These are phyloP conservation scores for Scenedesmus sp. DNA, from an alignment of 163 green algal species.

Conservation along the genomic window DNA sequence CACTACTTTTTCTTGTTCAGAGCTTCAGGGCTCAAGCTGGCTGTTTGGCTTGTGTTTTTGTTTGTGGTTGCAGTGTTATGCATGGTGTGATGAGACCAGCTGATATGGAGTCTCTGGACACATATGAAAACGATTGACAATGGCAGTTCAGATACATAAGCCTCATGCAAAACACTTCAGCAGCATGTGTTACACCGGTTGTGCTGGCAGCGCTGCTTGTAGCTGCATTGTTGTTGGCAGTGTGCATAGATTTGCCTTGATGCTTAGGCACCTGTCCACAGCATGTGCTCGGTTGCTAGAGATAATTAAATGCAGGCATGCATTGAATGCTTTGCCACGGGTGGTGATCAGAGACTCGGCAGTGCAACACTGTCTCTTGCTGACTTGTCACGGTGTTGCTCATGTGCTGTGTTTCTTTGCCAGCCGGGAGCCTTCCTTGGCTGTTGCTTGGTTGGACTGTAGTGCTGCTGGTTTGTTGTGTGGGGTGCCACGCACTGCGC, in stretches of 20 bases:
- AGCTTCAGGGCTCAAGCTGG: no score
- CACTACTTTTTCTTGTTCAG: no score
- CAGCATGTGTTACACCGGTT: no score
- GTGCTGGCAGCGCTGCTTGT: neutral
- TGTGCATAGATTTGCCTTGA: neutral
- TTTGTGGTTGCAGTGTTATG: no score
- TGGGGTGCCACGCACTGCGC: neutral
- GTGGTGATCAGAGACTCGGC: no score
- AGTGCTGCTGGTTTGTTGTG: neutral
- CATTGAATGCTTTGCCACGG: neutral
- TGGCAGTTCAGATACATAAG: no score
- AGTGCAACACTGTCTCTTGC: no score
- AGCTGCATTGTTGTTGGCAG: neutral
- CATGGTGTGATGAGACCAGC: neutral
- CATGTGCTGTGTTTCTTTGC: no score
- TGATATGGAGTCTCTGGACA: neutral
- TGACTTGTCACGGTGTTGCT: no score
- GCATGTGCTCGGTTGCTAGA: neutral
- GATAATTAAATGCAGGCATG: neutral
- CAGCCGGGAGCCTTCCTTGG: no score
- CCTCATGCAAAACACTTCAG: neutral
- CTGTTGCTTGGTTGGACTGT: no score
- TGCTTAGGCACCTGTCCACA: neutral
- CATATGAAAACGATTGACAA: neutral
- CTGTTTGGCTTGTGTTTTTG: no score